Evolutionary conservation across 164 flowering plant genomes (phyloP).

Genomic region (Chimonanthus salicifolius): DNA sequence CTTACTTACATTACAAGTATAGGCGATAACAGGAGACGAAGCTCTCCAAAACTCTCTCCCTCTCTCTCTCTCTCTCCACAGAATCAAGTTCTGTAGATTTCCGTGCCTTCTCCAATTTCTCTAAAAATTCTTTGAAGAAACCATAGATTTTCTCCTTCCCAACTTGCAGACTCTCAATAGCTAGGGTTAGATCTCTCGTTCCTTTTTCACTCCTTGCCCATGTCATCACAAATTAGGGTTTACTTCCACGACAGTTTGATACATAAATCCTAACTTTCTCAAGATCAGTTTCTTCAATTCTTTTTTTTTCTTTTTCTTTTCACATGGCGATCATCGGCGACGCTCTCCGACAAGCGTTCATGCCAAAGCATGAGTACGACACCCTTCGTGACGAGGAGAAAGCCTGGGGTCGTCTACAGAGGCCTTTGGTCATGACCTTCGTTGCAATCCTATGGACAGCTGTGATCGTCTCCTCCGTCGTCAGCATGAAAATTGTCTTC

Average conservation of each 20-base stretch:
- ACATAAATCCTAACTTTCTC: not conserved
- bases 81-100: not conserved
- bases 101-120: not conserved
- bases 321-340: constrained; percentile 74
- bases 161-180: not conserved
- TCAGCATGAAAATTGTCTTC: constrained; percentile 71
- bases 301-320: not conserved
- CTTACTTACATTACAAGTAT: no score
- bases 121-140: no score
- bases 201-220: not conserved
- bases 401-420: constrained; percentile 62
- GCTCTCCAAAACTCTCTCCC: not conserved
- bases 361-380: constrained; percentile 92
- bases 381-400: constrained; percentile 72
- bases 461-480: constrained; percentile 36
- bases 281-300: no score
- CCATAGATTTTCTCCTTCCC: not conserved
- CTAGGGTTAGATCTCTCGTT: not conserved
- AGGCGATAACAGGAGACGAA: not conserved
- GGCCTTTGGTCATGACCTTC: constrained; percentile 33
- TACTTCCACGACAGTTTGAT: not conserved
- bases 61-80: not conserved
- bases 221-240: not conserved
- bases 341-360: constrained; percentile 84
- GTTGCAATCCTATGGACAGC: constrained; percentile 32